These are phyloP conservation scores for Rosa persica DNA, from an alignment of 306 rosid genomes.

Conservation along the genomic window DNA sequence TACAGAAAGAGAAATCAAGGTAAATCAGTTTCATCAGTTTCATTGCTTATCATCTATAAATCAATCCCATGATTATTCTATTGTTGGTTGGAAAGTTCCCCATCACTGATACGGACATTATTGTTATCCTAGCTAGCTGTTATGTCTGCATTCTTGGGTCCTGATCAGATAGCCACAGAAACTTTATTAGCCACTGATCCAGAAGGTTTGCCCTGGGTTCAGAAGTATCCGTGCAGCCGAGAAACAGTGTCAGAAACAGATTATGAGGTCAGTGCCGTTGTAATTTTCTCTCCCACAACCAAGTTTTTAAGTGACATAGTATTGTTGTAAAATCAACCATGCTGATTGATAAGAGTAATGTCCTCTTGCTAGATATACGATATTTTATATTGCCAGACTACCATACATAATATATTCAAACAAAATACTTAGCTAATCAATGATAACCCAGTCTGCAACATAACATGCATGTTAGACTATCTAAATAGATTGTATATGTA, in stretches of 20 bases:
- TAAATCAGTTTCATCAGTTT: too few relatives aligned
- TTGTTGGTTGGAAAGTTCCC: too few relatives aligned
- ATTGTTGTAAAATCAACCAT: neutral
- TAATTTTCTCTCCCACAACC: neutral
- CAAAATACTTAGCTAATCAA: neutral
- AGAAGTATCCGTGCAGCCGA: constrained; percentile 87
- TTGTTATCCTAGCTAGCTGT: constrained; percentile 71
- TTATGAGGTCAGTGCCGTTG: constrained; percentile 58
- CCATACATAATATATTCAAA: neutral
- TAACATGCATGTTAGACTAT: neutral
- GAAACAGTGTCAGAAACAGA: constrained; percentile 94
- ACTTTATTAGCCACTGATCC: constrained; percentile 72
- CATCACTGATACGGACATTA: too few relatives aligned
- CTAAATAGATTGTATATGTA: neutral
- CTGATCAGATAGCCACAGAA: constrained; percentile 81
- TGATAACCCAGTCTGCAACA: neutral
- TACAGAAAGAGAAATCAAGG: too few relatives aligned
- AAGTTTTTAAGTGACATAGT: neutral
- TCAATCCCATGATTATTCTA: too few relatives aligned
- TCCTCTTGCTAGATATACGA: neutral
- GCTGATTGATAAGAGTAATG: neutral
- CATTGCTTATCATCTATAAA: too few relatives aligned
- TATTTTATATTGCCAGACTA: neutral
- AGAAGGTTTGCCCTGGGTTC: constrained; percentile 85
- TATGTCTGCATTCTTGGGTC: constrained; percentile 85